Conservation (phyloP, 164 flowering plant genomes). For the Berberis thunbergii region DNA sequence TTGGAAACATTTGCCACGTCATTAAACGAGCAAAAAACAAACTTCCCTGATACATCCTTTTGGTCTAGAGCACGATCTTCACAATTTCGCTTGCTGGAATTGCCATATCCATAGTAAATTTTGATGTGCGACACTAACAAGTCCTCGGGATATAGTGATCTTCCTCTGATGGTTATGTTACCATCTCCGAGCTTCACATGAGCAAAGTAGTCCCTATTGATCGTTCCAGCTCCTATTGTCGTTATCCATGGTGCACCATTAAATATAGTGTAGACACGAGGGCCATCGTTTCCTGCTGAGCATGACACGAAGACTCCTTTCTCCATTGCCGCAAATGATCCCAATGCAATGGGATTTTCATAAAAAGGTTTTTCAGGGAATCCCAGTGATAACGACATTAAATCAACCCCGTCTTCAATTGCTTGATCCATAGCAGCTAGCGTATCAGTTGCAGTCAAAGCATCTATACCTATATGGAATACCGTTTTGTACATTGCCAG, state of each 20-base stretch:
- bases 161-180: constrained; percentile 3
- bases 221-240: constrained; percentile 33
- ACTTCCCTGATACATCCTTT: constrained; percentile 7
- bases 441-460: constrained; percentile 22
- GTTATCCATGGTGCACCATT: constrained; percentile 47
- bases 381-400: constrained; percentile 34
- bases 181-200: constrained; percentile 15
- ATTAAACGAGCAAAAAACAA: constrained; percentile 18
- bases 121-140: constrained; percentile 5
- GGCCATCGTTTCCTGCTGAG: constrained; percentile 33
- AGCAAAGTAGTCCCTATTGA: constrained; percentile 19
- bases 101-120: constrained; percentile 12
- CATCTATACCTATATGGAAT: constrained; percentile 3
- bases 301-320: constrained; percentile 33
- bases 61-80: neutral
- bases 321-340: constrained; percentile 35
- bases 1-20: neutral
- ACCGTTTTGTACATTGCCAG: constrained; percentile 40
- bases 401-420: constrained; percentile 36
- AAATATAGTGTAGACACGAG: constrained; percentile 11
- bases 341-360: constrained; percentile 26
- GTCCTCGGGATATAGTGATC: constrained; percentile 6
- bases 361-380: constrained; percentile 16
- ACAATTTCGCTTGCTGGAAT: constrained; percentile 10
- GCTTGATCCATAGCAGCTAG: constrained; percentile 42